Evolutionary conservation across 1,139 yeast species (phyloP).

Genomic region (Candida sp.): DNA sequence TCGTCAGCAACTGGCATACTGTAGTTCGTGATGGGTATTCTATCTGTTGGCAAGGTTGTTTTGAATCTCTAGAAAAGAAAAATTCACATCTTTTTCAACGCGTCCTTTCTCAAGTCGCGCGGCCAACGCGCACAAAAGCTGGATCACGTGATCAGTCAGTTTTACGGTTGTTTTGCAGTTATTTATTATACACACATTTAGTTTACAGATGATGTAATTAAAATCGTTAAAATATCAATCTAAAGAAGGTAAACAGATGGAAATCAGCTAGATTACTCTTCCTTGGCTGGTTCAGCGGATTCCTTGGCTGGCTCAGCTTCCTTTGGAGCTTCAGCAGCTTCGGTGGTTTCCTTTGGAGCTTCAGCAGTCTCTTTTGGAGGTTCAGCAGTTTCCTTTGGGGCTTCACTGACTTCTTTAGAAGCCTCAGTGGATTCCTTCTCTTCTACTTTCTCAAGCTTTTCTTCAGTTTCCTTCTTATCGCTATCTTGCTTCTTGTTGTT

Average conservation of each 20-base stretch:
- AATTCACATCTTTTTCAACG: neutral
- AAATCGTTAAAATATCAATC: neutral
- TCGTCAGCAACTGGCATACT: slow-evolving; percentile 7
- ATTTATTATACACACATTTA: neutral
- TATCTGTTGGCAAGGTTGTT: neutral
- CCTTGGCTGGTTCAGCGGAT: slow-evolving; percentile 3
- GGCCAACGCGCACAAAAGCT: neutral
- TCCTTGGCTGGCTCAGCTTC: slow-evolving; percentile 1
- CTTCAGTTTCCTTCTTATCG: slow-evolving; percentile 17
- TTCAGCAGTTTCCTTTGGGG: neutral
- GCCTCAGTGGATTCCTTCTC: slow-evolving; percentile 13
- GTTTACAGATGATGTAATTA: neutral
- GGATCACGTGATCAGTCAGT: neutral
- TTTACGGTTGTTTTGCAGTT: neutral
- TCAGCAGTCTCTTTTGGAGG: neutral
- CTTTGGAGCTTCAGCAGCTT: neutral
- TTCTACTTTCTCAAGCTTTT: slow-evolving; percentile 14
- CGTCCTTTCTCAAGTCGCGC: neutral
- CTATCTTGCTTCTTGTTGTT: slow-evolving; percentile 13
- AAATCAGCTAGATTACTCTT: neutral
- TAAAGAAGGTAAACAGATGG: neutral
- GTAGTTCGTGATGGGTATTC: neutral
- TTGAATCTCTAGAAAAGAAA: neutral
- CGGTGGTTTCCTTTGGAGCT: neutral
- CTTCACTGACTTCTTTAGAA: slow-evolving; percentile 12